Conservation (phyloP, 169 alveolate genomes). For the Pseudocohnilembus persalinus region DNA sequence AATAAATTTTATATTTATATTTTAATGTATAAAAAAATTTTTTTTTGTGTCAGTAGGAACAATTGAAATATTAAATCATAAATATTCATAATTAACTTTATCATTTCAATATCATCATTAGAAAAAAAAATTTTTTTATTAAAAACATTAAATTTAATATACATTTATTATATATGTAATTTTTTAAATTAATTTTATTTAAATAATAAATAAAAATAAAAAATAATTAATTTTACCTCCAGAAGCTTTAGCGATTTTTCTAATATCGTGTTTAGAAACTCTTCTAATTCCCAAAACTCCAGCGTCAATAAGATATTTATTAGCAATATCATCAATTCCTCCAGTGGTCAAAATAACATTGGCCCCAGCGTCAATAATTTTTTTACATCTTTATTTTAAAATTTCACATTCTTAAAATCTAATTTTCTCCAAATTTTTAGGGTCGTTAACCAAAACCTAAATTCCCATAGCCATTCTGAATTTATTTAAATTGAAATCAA, state of each 20-base stretch:
- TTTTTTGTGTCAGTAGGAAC: too few relatives aligned
- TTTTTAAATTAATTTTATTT: too few relatives aligned
- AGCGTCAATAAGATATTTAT: slow-evolving; percentile 98
- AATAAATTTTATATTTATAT: too few relatives aligned
- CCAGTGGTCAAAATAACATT: slow-evolving; percentile 97
- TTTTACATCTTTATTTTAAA: slow-evolving; percentile 94
- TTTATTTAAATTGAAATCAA: slow-evolving; percentile 97
- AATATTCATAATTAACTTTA: not conserved
- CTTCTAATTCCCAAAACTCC: slow-evolving; percentile 98
- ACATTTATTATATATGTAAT: not conserved
- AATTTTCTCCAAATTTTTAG: slow-evolving; percentile 95
- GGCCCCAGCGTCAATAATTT: slow-evolving; percentile 97
- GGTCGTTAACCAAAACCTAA: slow-evolving; percentile 94
- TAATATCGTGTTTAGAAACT: slow-evolving; percentile 93
- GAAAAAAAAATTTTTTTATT: not conserved
- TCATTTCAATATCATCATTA: not conserved
- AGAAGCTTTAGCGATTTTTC: slow-evolving; percentile 95
- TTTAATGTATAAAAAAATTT: too few relatives aligned
- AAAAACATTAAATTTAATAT: not conserved
- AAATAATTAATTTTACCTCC: slow-evolving; percentile 82
- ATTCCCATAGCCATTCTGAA: slow-evolving; percentile 96
- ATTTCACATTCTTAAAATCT: slow-evolving; percentile 97
- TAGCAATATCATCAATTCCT: slow-evolving; percentile 98
- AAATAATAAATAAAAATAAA: too few relatives aligned
- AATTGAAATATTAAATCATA: not conserved